Base-by-base conservation (phyloP, 805 yeast genomes). In the Zygotorulaspora sp. region DNA sequence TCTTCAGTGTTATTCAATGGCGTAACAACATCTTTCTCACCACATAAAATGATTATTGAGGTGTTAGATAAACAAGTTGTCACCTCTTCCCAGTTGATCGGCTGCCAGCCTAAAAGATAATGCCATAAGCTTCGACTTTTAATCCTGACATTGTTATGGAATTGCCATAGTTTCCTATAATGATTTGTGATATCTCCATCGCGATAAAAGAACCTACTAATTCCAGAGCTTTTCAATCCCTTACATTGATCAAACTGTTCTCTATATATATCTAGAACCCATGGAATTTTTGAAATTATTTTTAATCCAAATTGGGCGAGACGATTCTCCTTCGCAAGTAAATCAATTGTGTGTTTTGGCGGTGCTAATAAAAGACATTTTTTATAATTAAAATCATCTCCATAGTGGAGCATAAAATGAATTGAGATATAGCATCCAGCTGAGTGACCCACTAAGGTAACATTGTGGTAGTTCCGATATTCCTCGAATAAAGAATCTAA, bases 361-460 rank as follows among this genome's bases (percentile, higher is more conserved):
- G 80, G 77, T 1, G 79, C 63, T 32, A 77, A 49, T 18, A 77
- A 57, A 4, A 72, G 57, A 26, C 72, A 32, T 1, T 57, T 63
- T 10, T 47, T 42, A 6, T 36, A 24, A 9, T 23, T 10, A 32
- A 36, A 33, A 1, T 29, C 14, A 4, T 30, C 30, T 3, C 61
- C 59, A 19, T 65, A 57, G 33, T 43, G 51, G 22, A 57, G 52
- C 3, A 67, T 71, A 17, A 75, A 58, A 42, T 74, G 75, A 7
- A 74, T 59, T 2, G 74, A 61, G 19, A 82, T 53, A 41, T 71
- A 75, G 5, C 84, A 70, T 4, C 90, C 94, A 78, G 80, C 78
- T 2, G 89, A 81, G 61, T 82, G 92, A 12, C 87, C 89, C 5
- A 76, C 57, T 10, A 38, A 15, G 15, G 30, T 23, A 5, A 38